Evolutionary conservation across 768 basidiomycete species (phyloP).

Genomic region (Pisolithus sp.): DNA sequence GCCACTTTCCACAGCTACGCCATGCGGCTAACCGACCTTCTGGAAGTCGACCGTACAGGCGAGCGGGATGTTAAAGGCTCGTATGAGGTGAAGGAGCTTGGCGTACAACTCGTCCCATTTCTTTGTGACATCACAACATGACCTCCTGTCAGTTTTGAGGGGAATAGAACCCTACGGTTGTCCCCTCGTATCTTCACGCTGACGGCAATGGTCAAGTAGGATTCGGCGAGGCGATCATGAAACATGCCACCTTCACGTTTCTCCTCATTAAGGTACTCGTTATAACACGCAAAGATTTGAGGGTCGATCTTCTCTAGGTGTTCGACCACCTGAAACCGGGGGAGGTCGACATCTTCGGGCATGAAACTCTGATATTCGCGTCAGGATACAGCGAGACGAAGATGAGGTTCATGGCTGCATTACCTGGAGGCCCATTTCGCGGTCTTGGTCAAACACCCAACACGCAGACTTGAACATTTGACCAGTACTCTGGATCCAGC

Average conservation of each 20-base stretch:
- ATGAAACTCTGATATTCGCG: slow-evolving; percentile 70
- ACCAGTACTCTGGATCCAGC: slow-evolving; percentile 71
- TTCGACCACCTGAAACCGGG: slow-evolving; percentile 65
- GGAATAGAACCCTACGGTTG: slow-evolving; percentile 37
- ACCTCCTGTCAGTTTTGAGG: slow-evolving; percentile 2
- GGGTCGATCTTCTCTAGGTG: slow-evolving; percentile 71
- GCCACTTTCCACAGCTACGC: not conserved
- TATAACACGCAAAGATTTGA: slow-evolving; percentile 65
- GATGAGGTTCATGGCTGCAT: not conserved
- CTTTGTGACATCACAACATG: slow-evolving; percentile 29
- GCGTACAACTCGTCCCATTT: slow-evolving; percentile 45
- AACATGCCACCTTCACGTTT: slow-evolving; percentile 63
- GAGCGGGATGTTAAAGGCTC: slow-evolving; percentile 64
- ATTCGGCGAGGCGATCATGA: slow-evolving; percentile 85
- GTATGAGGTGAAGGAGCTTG: slow-evolving; percentile 82
- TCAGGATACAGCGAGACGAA: not conserved
- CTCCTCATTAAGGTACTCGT: slow-evolving; percentile 79
- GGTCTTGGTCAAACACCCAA: slow-evolving; percentile 83
- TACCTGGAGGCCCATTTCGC: slow-evolving; percentile 73
- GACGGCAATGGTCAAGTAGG: slow-evolving; percentile 71
- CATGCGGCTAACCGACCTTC: slow-evolving; percentile 50
- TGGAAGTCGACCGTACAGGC: slow-evolving; percentile 75
- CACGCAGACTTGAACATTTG: slow-evolving; percentile 76
- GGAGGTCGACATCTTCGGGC: slow-evolving; percentile 92
- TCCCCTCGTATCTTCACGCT: slow-evolving; percentile 52